Conservation (phyloP, 129 eudicot genomes). For the Tanacetum coccineum region DNA sequence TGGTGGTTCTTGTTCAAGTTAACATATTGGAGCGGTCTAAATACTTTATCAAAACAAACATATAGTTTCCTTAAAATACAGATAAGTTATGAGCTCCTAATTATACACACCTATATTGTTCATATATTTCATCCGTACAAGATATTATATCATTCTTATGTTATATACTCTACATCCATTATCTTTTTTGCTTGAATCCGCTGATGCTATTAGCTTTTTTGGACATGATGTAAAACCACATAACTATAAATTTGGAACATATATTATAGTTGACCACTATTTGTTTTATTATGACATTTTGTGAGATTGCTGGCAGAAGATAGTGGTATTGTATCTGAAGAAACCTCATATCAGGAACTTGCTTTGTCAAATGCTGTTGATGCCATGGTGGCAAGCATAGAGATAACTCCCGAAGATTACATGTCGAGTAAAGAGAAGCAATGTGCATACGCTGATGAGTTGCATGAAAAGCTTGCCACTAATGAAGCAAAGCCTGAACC, state of each 20-base stretch:
- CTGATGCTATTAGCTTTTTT: too few species aligned
- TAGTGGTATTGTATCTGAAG: constrained; percentile 43
- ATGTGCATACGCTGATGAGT: constrained; percentile 66
- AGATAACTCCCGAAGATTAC: constrained; percentile 41
- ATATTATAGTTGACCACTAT: constrained; percentile 11
- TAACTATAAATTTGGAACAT: too few species aligned
- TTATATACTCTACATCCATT: background rate
- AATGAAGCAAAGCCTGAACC: constrained; percentile 40
- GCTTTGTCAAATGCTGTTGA: constrained; percentile 70
- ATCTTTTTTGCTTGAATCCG: too few species aligned
- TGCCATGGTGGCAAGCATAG: constrained; percentile 74
- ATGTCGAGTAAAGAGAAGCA: constrained; percentile 59
- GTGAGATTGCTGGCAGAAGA: constrained; percentile 76
- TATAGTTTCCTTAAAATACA: background rate
- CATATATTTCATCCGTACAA: too few species aligned
- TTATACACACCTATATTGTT: background rate
- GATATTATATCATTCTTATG: too few species aligned
- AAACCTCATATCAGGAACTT: constrained; percentile 56
- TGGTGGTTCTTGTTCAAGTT: too few species aligned
- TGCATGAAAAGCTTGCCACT: constrained; percentile 58
- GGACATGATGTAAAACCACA: too few species aligned
- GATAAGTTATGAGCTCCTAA: background rate
- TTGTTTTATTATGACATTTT: constrained; percentile 40
- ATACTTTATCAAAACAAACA: constrained; percentile 2
- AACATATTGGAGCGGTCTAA: too few species aligned